Evolutionary conservation across 1,139 yeast species (phyloP).

Genomic region (Sugiyamaella xylanicola): DNA sequence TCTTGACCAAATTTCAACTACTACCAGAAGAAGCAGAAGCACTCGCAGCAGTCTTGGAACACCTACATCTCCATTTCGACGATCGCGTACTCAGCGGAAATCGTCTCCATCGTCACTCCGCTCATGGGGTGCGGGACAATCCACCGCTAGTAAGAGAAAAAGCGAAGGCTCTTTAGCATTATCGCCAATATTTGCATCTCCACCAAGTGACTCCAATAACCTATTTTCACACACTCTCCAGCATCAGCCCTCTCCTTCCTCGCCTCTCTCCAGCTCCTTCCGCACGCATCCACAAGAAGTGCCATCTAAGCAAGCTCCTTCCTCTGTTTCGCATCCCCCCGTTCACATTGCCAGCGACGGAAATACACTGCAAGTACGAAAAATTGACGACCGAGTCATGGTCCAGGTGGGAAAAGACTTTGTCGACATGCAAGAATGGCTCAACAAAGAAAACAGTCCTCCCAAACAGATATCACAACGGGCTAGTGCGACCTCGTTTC

Average conservation of each 20-base stretch:
- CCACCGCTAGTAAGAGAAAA: not conserved
- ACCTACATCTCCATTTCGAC: not conserved
- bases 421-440: conserved; percentile 43
- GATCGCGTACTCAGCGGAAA: conserved; percentile 7
- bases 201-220: conserved; percentile 7
- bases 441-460: conserved; percentile 25
- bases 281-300: not conserved
- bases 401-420: conserved; percentile 34
- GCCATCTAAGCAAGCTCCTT: not conserved
- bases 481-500: not conserved
- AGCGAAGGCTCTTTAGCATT: conserved; percentile 2
- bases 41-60: conserved; percentile 1
- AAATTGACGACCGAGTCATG: conserved; percentile 39
- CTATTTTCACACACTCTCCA: not conserved
- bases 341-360: not conserved
- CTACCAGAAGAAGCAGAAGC: conserved; percentile 14
- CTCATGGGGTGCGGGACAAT: not conserved
- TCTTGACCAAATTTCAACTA: not conserved
- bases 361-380: conserved; percentile 34
- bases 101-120: conserved; percentile 14
- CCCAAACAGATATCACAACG: not conserved
- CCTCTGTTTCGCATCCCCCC: conserved; percentile 11
- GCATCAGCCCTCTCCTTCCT: conserved; percentile 12
- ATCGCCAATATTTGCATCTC: conserved; percentile 2
- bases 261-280: conserved; percentile 2